phyloP scores from a whole-genome alignment of 1,284 basidiomycete species.

The Leccinum pachyderme region DNA sequence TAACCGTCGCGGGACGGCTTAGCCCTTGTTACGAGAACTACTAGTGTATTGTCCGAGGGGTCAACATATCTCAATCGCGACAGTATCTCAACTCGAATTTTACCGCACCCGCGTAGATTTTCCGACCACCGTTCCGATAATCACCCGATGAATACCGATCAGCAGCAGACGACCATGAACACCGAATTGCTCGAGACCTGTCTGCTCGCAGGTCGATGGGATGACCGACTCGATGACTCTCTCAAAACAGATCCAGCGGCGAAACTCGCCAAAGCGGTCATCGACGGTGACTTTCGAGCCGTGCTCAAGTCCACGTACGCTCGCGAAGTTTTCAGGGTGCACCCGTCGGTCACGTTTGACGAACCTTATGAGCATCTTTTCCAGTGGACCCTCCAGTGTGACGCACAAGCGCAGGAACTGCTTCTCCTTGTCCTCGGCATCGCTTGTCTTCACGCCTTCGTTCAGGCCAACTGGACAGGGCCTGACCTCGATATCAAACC shows the following conservation, averaged over 20 bases:
- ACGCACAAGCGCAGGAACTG: constrained; percentile 43
- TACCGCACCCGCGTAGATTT: constrained; percentile 7
- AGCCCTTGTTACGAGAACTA: background rate
- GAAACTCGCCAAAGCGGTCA: constrained; percentile 42
- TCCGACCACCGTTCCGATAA: background rate
- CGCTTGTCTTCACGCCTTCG: constrained; percentile 84
- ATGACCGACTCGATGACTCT: constrained; percentile 15
- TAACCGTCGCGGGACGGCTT: background rate
- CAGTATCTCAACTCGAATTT: constrained; percentile 11
- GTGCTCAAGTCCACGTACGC: constrained; percentile 53
- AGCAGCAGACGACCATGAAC: constrained; percentile 23
- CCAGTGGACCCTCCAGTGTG: constrained; percentile 21
- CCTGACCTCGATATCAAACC: constrained; percentile 74
- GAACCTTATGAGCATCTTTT: constrained; percentile 34
- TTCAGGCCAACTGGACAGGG: constrained; percentile 97
- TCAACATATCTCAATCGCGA: constrained; percentile 7
- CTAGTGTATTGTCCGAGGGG: background rate
- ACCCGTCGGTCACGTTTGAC: constrained; percentile 11
- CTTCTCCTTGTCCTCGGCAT: constrained; percentile 67
- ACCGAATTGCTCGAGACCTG: constrained; percentile 45
- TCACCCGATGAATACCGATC: background rate
- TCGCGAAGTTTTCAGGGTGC: constrained; percentile 42
- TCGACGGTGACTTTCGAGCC: constrained; percentile 47
- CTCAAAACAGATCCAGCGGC: constrained; percentile 14
- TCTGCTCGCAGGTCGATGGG: constrained; percentile 54